These are phyloP conservation scores for Talaromyces sp. DNA, from an alignment of 2,329 filamentous ascomycete species.

Conservation along the genomic window DNA sequence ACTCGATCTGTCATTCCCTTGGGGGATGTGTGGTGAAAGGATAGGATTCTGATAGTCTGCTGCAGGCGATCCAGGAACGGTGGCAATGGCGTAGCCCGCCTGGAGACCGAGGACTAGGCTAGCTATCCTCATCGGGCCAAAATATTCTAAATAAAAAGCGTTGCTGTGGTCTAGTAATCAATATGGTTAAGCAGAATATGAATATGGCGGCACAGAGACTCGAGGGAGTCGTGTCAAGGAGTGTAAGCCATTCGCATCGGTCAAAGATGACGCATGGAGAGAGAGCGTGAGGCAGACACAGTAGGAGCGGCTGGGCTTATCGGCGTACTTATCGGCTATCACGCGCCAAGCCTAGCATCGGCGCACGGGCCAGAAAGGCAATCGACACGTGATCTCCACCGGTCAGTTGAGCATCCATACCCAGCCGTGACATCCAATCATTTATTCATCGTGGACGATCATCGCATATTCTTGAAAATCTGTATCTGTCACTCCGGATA, in stretches of 20 bases:
- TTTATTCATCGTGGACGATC: no score
- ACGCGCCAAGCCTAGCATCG: slow-evolving; percentile 21
- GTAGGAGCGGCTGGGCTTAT: slow-evolving; percentile 12
- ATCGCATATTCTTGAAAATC: no score
- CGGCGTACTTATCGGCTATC: slow-evolving; percentile 1
- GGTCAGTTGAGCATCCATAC: slow-evolving; percentile 2
- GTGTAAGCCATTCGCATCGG: not conserved
- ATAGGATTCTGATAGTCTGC: slow-evolving; percentile 25
- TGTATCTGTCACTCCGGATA: not conserved
- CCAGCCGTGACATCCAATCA: not conserved
- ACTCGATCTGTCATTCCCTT: slow-evolving; percentile 19
- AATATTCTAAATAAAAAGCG: not conserved
- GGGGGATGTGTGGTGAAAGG: slow-evolving; percentile 33
- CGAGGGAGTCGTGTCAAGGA: slow-evolving; percentile 12
- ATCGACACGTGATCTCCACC: not conserved
- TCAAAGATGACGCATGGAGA: slow-evolving; percentile 11
- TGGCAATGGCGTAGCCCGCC: slow-evolving; percentile 15
- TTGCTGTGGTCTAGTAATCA: not conserved
- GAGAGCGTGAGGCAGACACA: not conserved
- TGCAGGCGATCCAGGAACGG: slow-evolving; percentile 2
- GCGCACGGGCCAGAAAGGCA: not conserved
- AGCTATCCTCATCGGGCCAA: slow-evolving; percentile 6
- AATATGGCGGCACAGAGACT: slow-evolving; percentile 3
- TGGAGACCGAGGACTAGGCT: slow-evolving; percentile 9
- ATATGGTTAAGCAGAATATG: not conserved